Base-by-base conservation (phyloP, 495 filamentous ascomycete species). In the Mytilinidion resinicola region DNA sequence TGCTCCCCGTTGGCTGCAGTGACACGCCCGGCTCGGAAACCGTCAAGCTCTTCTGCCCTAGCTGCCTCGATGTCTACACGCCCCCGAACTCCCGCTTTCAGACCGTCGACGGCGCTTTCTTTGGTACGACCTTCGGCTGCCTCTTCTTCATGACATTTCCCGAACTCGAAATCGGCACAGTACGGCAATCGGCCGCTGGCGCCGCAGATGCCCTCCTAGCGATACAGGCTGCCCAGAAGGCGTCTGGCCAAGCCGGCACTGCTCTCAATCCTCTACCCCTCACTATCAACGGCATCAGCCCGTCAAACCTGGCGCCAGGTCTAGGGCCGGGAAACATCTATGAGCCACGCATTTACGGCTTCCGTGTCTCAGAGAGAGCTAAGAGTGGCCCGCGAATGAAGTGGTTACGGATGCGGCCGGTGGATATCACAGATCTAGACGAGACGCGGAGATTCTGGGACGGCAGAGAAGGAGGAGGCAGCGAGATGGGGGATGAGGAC, bases 131-230 rank as follows among this genome's bases (percentile, higher is more conserved):
- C 0, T 98, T 98, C 69, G 90, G 84, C 46, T 86, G 83, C 64
- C 84, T 98, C 44, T 98, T 98, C 78, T 90, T 98, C 72, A 91
- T 98, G 78, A 98, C 90, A 25, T 98, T 96, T 72, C 91, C 95
- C 34, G 95, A 98, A 64, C 82, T 96, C 67, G 90, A 96, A 58
- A 82, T 97, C 48, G 73, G 70, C 7, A 51, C 53, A 25, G 12
- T 20, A 25, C 49, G 59, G 15, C 36, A 17, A 11, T 41, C 49
- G 10, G 51, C 44, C 15, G 25, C 57, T 5, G 55, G 56, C 38
- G 65, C 61, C 41, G 58, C 57, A 25, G 60, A 64, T 35, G 57
- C 61, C 20, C 61, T 61, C 41, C 34, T 57, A 25, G 61, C 57
- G 19, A 62, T 64, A 14, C 58, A 59, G 53, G 56, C 54, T 15